phyloP scores from a whole-genome alignment of 2,329 filamentous ascomycete genomes.

The Metarhizium sp. region DNA sequence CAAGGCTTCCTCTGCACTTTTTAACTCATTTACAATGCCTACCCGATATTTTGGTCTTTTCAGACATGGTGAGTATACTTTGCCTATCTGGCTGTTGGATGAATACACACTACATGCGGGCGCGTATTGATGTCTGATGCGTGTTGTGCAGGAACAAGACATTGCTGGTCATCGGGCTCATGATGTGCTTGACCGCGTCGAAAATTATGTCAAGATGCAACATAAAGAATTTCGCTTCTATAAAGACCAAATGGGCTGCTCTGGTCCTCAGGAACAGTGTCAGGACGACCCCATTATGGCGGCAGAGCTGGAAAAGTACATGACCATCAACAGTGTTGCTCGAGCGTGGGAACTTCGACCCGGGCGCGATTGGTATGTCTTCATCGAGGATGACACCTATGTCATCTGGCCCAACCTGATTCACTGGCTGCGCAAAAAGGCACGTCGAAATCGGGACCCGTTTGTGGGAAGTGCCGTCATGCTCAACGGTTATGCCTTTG shows the following conservation, averaged over 20 bases:
- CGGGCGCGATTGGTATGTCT: conserved; percentile 47
- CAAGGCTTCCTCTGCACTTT: conserved; percentile 46
- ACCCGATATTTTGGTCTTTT: conserved; percentile 47
- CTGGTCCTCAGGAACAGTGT: conserved; percentile 36
- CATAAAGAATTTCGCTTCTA: conserved; percentile 38
- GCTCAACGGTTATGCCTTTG: conserved; percentile 36
- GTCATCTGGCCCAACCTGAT: conserved; percentile 45
- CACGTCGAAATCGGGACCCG: conserved; percentile 32
- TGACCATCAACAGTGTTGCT: conserved; percentile 49
- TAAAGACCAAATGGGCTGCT: conserved; percentile 34
- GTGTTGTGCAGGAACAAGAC: conserved; percentile 31
- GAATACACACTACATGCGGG: neutral
- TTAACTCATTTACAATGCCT: conserved; percentile 44
- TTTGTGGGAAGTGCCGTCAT: conserved; percentile 44
- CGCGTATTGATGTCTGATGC: neutral
- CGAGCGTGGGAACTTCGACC: conserved; percentile 46
- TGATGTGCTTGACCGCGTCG: conserved; percentile 30
- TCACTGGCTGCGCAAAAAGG: conserved; percentile 34
- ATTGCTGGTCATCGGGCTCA: conserved; percentile 35
- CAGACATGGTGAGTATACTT: conserved; percentile 32
- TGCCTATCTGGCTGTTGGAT: neutral
- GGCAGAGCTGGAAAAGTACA: conserved; percentile 53
- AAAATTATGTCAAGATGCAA: conserved; percentile 25
- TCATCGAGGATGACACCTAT: conserved; percentile 50
- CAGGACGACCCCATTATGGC: conserved; percentile 22